Conservation (phyloP, 75 land plant genomes). For the Chamaecyparis obtusa region DNA sequence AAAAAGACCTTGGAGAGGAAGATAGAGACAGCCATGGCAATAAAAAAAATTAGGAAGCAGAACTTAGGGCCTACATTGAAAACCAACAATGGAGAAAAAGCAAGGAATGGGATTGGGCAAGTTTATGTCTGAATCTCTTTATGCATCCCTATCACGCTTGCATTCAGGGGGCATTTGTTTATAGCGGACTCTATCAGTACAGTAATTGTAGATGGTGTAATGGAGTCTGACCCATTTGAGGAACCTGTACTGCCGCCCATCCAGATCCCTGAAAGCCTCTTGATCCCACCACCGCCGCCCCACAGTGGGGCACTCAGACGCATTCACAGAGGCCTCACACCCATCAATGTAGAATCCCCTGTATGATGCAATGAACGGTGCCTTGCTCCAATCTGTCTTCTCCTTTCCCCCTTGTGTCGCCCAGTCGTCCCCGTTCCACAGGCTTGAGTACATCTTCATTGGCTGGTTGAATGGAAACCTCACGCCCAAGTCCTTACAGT, state of each 20-base stretch:
- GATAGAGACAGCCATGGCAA: no score
- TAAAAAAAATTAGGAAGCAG: no score
- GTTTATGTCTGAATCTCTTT: no score
- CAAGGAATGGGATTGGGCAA: no score
- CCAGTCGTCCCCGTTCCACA: conserved; percentile 61
- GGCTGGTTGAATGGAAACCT: conserved; percentile 44
- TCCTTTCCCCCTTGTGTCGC: conserved; percentile 49
- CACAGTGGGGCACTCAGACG: conserved; percentile 17
- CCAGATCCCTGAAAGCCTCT: conserved; percentile 26
- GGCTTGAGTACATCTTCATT: conserved; percentile 46
- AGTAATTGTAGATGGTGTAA: conserved; percentile 44
- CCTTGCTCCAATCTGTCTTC: conserved; percentile 47
- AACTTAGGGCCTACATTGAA: no score
- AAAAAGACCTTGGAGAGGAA: no score
- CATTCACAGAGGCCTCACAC: conserved; percentile 21
- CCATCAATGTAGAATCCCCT: conserved; percentile 40
- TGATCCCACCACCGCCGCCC: conserved; percentile 31
- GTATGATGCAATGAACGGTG: conserved; percentile 44
- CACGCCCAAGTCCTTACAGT: conserved; percentile 44
- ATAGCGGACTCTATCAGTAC: conserved; percentile 2
- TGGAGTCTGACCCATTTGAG: conserved; percentile 26
- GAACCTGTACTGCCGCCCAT: conserved; percentile 16
- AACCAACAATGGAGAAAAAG: no score
- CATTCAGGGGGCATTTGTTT: background rate
- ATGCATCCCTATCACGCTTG: background rate